phyloP scores from a whole-genome alignment of 805 yeast genomes.

The Candida boleticola region DNA sequence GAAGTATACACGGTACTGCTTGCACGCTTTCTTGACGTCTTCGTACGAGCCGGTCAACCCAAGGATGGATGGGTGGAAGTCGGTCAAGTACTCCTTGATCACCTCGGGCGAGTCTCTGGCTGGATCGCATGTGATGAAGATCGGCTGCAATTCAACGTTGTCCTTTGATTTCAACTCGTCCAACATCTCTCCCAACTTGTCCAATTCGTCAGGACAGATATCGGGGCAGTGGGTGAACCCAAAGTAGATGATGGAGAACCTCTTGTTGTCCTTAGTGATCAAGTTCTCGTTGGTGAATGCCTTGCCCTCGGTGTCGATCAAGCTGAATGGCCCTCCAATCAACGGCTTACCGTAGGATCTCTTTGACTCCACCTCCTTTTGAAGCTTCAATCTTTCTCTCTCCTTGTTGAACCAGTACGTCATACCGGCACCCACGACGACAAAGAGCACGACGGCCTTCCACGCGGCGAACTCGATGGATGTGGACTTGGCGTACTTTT shows the following conservation, averaged over 20 bases:
- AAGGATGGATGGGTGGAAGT: constrained; percentile 84
- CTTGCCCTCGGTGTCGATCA: constrained; percentile 69
- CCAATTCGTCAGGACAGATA: constrained; percentile 97
- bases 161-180: constrained; percentile 54
- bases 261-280: constrained; percentile 48
- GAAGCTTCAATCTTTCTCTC: constrained; percentile 69
- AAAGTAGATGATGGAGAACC: constrained; percentile 84
- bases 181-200: constrained; percentile 76
- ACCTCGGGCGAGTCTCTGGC: constrained; percentile 90
- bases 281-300: constrained; percentile 76
- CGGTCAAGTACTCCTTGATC: constrained; percentile 74
- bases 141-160: constrained; percentile 68
- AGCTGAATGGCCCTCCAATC: constrained; percentile 85
- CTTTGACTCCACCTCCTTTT: constrained; percentile 79
- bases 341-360: constrained; percentile 89
- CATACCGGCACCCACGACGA: constrained; percentile 67
- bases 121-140: constrained; percentile 96
- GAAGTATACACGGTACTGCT: constrained; percentile 89
- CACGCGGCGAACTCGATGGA: constrained; percentile 77
- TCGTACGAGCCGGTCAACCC: constrained; percentile 93
- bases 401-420: constrained; percentile 73
- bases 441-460: constrained; percentile 72
- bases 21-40: constrained; percentile 79
- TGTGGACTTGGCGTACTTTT: constrained; percentile 32
- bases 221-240: constrained; percentile 99